Percentiles rank a stretch among this genome's conserved stretches.
phyloP scores from a whole-genome alignment of 495 filamentous ascomycete species.

The Penicillium canescens region DNA sequence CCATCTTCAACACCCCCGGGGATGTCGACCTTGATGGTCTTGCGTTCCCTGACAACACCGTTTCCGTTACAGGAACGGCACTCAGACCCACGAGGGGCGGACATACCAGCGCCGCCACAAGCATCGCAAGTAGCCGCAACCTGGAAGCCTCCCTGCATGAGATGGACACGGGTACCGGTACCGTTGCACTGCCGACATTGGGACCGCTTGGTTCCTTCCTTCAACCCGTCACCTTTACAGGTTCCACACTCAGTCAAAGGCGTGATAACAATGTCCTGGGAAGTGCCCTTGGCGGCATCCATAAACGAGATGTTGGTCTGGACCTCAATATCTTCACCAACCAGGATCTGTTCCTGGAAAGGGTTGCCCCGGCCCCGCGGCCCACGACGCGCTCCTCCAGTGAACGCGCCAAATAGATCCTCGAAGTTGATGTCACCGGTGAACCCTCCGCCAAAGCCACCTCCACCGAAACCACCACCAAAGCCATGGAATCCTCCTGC shows the following conservation, averaged over 20 bases:
- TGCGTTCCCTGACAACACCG: constrained; percentile 74
- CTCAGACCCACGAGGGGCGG: constrained; percentile 72
- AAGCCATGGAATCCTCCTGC: constrained; percentile 53
- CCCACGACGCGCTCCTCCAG: constrained; percentile 60
- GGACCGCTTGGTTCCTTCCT: constrained; percentile 69
- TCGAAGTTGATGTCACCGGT: constrained; percentile 87
- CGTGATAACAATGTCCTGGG: constrained; percentile 73
- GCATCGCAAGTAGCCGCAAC: constrained; percentile 84
- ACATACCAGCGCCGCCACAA: constrained; percentile 74
- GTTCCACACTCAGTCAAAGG: constrained; percentile 77
- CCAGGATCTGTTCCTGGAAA: constrained; percentile 74
- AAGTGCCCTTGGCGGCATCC: constrained; percentile 89
- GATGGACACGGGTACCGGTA: constrained; percentile 81
- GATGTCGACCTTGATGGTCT: constrained; percentile 83
- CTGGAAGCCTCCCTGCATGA: constrained; percentile 91
- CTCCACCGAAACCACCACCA: constrained; percentile 46
- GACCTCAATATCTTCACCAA: constrained; percentile 93
- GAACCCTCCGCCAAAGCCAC: constrained; percentile 59
- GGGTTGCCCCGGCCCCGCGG: constrained; percentile 56
- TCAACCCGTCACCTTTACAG: constrained; percentile 81
- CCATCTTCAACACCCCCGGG: constrained; percentile 94
- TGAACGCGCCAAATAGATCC: constrained; percentile 88
- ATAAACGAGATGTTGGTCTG: constrained; percentile 90
- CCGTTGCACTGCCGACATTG: constrained; percentile 81
- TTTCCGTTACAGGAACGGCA: constrained; percentile 77